phyloP scores from a whole-genome alignment of 768 basidiomycete species.

The Gelatoporia subvermispora region DNA sequence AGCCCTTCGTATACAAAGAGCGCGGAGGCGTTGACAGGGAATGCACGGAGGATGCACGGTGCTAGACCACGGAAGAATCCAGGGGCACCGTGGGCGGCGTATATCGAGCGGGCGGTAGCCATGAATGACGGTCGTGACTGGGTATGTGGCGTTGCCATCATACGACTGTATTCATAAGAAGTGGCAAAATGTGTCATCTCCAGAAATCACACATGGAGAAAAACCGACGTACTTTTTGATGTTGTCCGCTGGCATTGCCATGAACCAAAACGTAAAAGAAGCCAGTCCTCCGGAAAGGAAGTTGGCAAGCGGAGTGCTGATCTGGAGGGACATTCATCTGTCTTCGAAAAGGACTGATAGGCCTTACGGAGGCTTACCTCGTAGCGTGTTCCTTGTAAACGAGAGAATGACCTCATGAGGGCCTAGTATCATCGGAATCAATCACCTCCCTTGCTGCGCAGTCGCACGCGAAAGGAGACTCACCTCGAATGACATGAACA shows the following conservation, averaged over 20 bases:
- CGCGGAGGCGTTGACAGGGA: slow-evolving; percentile 76
- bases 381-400: slow-evolving; percentile 52
- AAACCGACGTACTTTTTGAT: slow-evolving; percentile 63
- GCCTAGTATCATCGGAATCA: slow-evolving; percentile 30
- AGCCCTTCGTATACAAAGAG: slow-evolving; percentile 76
- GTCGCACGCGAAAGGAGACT: slow-evolving; percentile 1
- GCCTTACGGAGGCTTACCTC: slow-evolving; percentile 36
- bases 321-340: slow-evolving; percentile 29
- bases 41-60: slow-evolving; percentile 65
- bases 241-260: slow-evolving; percentile 74
- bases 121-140: slow-evolving; percentile 41
- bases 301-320: slow-evolving; percentile 56
- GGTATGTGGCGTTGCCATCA: slow-evolving; percentile 51
- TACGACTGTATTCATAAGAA: slow-evolving; percentile 38
- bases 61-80: slow-evolving; percentile 66
- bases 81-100: slow-evolving; percentile 43
- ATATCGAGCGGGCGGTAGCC: slow-evolving; percentile 48
- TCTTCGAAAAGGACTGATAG: too few species aligned
- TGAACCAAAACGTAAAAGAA: slow-evolving; percentile 61
- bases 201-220: slow-evolving; percentile 5
- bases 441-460: background rate
- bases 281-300: slow-evolving; percentile 63
- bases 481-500: slow-evolving; percentile 72
- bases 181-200: background rate
- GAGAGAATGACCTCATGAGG: slow-evolving; percentile 56